A percentile compares a stretch with the other conserved stretches of the same genome.
Evolutionary conservation across 78 protist species (phyloP).

Genomic region (Dictyostelium firmibasis): DNA sequence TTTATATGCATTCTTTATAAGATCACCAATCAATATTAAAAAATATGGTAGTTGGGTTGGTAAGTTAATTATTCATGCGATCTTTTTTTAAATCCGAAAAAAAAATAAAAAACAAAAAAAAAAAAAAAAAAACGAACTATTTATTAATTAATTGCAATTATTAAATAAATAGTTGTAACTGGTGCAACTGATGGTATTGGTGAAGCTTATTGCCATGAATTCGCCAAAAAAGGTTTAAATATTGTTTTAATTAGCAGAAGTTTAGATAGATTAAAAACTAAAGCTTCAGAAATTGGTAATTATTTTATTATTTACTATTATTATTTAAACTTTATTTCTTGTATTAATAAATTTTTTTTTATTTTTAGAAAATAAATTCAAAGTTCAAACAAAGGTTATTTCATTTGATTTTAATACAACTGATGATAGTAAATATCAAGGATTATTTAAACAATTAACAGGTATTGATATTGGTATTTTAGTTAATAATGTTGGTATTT

Average conservation of each 20-base stretch:
- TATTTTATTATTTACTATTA: not conserved
- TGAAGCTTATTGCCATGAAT: conserved; percentile 72
- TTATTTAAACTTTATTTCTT: not conserved
- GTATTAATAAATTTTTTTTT: not conserved
- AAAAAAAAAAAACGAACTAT: not conserved
- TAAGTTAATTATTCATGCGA: not conserved
- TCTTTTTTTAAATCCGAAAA: too few species aligned
- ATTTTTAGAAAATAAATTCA: conserved; percentile 18
- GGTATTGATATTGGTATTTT: conserved; percentile 60
- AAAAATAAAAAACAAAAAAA: not conserved
- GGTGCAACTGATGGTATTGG: conserved; percentile 94
- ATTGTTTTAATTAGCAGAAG: conserved; percentile 79
- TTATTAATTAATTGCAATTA: not conserved
- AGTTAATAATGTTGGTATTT: conserved; percentile 89
- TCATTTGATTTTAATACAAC: conserved; percentile 49
- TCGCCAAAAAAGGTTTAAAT: conserved; percentile 83
- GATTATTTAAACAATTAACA: not conserved
- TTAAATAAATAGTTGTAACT: conserved; percentile 69
- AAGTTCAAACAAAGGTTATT: conserved; percentile 57
- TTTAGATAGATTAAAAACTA: conserved; percentile 14
- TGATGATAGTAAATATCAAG: not conserved
- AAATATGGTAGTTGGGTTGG: conserved; percentile 87
- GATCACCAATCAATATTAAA: conserved; percentile 53
- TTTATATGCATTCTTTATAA: conserved; percentile 35
- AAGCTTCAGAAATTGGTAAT: conserved; percentile 18